Conservation (phyloP, 225 moss, liverwort and hornwort species). For the Ulota crispa region DNA sequence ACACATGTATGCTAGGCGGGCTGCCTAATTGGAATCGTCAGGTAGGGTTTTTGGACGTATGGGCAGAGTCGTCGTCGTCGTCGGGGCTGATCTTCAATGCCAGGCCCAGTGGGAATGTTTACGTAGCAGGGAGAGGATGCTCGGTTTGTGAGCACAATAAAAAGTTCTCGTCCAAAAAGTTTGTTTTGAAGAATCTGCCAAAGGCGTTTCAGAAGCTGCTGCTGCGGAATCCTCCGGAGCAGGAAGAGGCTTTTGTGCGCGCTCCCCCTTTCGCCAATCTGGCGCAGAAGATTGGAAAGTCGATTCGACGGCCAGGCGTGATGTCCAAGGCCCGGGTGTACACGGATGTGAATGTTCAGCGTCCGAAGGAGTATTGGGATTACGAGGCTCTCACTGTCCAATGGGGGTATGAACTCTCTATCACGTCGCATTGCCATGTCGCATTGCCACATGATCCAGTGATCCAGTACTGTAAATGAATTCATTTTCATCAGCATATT, state of each 20-base stretch:
- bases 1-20: slow-evolving; percentile 46
- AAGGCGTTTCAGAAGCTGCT: slow-evolving; percentile 19
- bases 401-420: slow-evolving; percentile 65
- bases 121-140: slow-evolving; percentile 23
- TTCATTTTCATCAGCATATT: background rate
- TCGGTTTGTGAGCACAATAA: slow-evolving; percentile 36
- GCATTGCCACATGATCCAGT: background rate
- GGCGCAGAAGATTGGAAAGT: slow-evolving; percentile 97
- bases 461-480: background rate
- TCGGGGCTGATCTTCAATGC: slow-evolving; percentile 30
- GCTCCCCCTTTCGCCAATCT: slow-evolving; percentile 74
- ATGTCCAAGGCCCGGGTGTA: slow-evolving; percentile 99
- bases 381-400: slow-evolving; percentile 84
- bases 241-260: slow-evolving; percentile 18
- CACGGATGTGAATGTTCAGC: slow-evolving; percentile 86
- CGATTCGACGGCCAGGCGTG: slow-evolving; percentile 86
- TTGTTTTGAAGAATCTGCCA: slow-evolving; percentile 14
- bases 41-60: slow-evolving; percentile 41
- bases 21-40: slow-evolving; percentile 36
- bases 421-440: background rate
- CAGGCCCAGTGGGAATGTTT: slow-evolving; percentile 9
- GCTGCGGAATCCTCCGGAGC: slow-evolving; percentile 20
- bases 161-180: background rate
- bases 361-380: slow-evolving; percentile 93
- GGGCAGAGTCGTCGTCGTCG: slow-evolving; percentile 25